phyloP scores from a whole-genome alignment of 192 early-diverging fungal species.

The Geranomyces michiganensis region DNA sequence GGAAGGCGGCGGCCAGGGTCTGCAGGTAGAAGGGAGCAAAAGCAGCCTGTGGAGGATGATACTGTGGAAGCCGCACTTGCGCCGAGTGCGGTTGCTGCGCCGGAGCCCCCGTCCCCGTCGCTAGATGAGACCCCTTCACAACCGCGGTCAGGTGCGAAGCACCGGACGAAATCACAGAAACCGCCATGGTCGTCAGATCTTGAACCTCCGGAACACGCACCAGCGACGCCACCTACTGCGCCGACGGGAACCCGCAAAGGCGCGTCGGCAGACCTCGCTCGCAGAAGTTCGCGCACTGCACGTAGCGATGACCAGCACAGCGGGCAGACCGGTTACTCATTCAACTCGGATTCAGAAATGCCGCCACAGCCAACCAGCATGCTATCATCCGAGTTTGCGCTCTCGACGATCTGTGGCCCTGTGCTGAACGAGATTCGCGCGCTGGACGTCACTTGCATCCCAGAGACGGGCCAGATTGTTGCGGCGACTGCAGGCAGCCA shows the following conservation, averaged over 20 bases:
- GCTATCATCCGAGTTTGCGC: constrained; percentile 47
- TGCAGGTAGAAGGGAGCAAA: not conserved
- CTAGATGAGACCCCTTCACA: not conserved
- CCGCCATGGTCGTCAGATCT: no score
- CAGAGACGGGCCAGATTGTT: constrained; percentile 43
- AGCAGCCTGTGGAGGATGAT: not conserved
- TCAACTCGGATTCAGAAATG: constrained; percentile 32
- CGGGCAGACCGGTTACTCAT: not conserved
- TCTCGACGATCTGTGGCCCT: constrained; percentile 48
- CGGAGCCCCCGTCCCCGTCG: no score
- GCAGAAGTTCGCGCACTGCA: not conserved
- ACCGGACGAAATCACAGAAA: not conserved
- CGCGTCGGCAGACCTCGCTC: not conserved
- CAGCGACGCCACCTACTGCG: not conserved
- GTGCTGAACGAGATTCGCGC: constrained; percentile 39
- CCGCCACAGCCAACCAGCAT: constrained; percentile 38
- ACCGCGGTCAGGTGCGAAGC: not conserved
- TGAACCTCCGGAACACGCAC: no score
- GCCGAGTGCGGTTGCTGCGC: not conserved
- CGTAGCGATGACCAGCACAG: constrained; percentile 5
- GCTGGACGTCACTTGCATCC: constrained; percentile 40
- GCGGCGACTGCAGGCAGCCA: constrained; percentile 51
- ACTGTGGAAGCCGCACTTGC: not conserved
- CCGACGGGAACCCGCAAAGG: not conserved
- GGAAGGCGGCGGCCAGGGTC: not conserved